Base-by-base conservation (phyloP, 805 yeast species). In the Zygoascus biomembranicola region DNA sequence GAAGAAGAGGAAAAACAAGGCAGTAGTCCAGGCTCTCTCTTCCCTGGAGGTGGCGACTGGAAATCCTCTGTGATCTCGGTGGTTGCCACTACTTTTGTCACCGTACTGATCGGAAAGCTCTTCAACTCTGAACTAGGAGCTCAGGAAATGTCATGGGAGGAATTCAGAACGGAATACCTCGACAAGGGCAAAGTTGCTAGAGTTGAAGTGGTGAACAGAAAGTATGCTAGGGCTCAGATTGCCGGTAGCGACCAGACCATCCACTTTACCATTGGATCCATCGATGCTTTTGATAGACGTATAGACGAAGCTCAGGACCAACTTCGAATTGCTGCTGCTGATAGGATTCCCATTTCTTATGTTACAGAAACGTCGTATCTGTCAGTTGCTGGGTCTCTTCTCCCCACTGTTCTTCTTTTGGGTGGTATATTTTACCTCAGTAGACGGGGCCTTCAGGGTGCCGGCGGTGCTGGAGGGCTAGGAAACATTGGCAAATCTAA, bases 381-480 rank as follows among this genome's bases (percentile, higher is more conserved):
- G 23, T 80, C 83, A 51, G 76, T 84, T 42, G 57, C 87, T 32
- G 72, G 83, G 58, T 89, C 90, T 59, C 81, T 92, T 60, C 61
- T 92, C 50, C 99, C 99, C 16, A 92, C 98, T 1, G 68, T 87
- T 5, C 71, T 92, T 52, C 78, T 94, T 73, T 81, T 94, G 61
- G 97, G 90, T 43, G 96, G 96, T 51, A 77, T 92, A 49, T 82
- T 84, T 69, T 94, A 86, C 76, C 73, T 94, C 69, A 83, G 90
- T 5, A 81, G 81, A 59, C 79, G 80, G 60, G 82, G 87, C 10
- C 62, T 68, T 23, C 77, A 81, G 47, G 74, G 76, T 3, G 79
- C 81, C 63, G 89, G 89, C 47, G 92, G 92, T 2, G 39, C 39
- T 35, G 90, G 90, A 51, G 95, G 95, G 3, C 77, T 87, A 14